These are phyloP conservation scores for Voacanga thouarsii DNA, from an alignment of 257 asterid species.

Conservation along the genomic window DNA sequence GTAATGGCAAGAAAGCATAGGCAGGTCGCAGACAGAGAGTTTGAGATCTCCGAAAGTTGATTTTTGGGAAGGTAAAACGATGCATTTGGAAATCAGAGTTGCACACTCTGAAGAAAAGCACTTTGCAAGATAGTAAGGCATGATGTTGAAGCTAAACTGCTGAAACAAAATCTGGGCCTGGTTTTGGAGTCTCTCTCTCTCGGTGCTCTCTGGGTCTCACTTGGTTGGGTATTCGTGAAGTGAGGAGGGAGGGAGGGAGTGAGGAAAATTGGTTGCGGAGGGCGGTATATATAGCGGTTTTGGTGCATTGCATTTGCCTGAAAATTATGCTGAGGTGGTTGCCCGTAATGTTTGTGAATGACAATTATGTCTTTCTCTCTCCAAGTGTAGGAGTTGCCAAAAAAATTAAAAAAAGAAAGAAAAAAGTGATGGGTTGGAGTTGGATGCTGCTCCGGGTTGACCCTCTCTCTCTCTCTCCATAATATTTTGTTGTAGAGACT, in stretches of 20 bases:
- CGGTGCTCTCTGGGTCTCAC: conserved; percentile 1
- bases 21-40: conserved; percentile 71
- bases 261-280: conserved; percentile 22
- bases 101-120: conserved; percentile 6
- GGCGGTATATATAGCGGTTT: conserved; percentile 34
- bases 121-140: conserved; percentile 34
- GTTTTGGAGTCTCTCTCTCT: neutral
- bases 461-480: neutral
- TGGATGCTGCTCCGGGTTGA: conserved; percentile 18
- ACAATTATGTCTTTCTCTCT: neutral
- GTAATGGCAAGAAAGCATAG: conserved; percentile 78
- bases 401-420: too few species aligned
- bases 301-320: conserved; percentile 54
- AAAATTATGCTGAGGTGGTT: conserved; percentile 1
- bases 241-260: conserved; percentile 14
- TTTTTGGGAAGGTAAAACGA: conserved; percentile 38
- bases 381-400: too few species aligned
- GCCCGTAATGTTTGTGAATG: conserved; percentile 8
- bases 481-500: conserved; percentile 11
- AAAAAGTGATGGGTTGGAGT: neutral
- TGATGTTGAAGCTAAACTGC: neutral
- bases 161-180: too few species aligned
- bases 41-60: conserved; percentile 41
- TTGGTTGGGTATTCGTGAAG: neutral
- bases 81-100: conserved; percentile 31